Base-by-base conservation (phyloP, 805 yeast genomes). In the Saccharomyces mikatae region DNA sequence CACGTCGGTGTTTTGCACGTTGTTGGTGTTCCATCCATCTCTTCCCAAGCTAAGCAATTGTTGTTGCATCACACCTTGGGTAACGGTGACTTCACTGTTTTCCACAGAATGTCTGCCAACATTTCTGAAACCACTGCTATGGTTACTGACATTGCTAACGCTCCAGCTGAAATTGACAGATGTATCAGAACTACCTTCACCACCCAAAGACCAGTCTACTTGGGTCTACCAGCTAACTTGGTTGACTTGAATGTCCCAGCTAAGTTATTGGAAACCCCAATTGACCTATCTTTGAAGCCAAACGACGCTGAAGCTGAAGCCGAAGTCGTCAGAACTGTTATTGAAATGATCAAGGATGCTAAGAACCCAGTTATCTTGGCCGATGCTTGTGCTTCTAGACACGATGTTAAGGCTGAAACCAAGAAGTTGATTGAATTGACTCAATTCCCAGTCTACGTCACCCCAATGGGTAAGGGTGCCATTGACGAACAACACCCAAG, bases 401-500 rank as follows among this genome's bases (percentile, higher is more conserved):
- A 86, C 69, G 73, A 74, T 58, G 81, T 82, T 54, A 75, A 75
- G 57, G 64, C 67, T 5, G 86, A 83, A 68, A 83, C 84, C 48
- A 72, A 71, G 51, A 68, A 74, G 56, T 76, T 87, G 62, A 81
- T 82, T 48, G 76, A 78, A 41, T 68, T 72, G 52, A 85, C 92
- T 17, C 79, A 83, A 64, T 86, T 82, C 79, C 90, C 91, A 14
- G 82, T 83, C 30, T 87, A 80, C 67, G 83, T 84, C 48, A 87
- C 95, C 22, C 94, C 95, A 56, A 86, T 87, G 91, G 95, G 92
- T 67, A 87, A 87, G 70, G 84, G 88, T 50, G 75, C 80, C 6
- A 78, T 86, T 58, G 81, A 84, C 69, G 95, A 87, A 71, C 75
- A 74, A 52, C 75, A 80, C 60, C 77, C 80, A 49, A 74, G 86